Conservation (phyloP, 129 eudicot species). For the Mikania micrantha region DNA sequence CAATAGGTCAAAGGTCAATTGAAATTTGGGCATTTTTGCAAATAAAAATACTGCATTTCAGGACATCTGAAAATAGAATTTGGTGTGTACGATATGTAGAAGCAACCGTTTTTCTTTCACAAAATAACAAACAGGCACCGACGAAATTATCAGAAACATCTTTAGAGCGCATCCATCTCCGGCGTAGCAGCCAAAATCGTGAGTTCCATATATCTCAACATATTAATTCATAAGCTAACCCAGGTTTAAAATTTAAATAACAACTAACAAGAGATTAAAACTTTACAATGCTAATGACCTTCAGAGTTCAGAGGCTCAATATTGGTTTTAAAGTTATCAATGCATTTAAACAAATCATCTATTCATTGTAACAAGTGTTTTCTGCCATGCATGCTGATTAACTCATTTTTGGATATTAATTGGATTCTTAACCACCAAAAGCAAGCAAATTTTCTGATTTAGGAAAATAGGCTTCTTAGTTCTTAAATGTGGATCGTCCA, state of each 20-base stretch:
- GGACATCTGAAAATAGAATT: not conserved
- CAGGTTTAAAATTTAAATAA: no score
- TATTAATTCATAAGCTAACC: no score
- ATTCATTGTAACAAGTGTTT: not conserved
- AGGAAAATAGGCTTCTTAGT: not conserved
- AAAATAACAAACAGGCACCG: no score
- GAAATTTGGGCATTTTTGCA: not conserved
- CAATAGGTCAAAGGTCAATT: not conserved
- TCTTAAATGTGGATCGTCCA: not conserved
- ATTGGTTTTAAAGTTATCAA: not conserved
- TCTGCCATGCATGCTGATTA: constrained; percentile 1
- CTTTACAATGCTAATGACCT: not conserved
- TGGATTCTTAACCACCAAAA: not conserved
- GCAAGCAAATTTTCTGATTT: not conserved
- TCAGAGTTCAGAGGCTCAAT: not conserved
- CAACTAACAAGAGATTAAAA: not conserved
- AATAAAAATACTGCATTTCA: not conserved
- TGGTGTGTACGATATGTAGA: no score
- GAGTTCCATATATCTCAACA: not conserved
- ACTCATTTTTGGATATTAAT: not conserved
- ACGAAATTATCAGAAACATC: not conserved
- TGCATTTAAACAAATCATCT: not conserved
- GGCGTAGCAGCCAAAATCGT: constrained; percentile 12
- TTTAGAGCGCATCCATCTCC: not conserved
- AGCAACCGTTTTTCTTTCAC: no score